Percentiles rank a stretch among this genome's conserved stretches.
phyloP scores from a whole-genome alignment of 192 early-diverging fungal genomes.

The Backusella parvicylindrica region DNA sequence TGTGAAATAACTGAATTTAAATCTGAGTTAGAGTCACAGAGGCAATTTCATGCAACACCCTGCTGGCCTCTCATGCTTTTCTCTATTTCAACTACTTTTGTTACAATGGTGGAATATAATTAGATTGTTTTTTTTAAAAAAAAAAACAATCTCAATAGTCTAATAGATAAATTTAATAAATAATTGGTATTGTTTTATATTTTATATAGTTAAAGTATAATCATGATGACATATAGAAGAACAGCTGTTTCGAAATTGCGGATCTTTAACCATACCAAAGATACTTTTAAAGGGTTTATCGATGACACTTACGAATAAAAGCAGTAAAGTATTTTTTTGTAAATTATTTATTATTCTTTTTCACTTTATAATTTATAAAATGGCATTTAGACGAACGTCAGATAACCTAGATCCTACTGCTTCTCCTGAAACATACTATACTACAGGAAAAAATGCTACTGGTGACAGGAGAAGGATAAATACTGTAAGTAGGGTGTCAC shows the following conservation, averaged over 20 bases:
- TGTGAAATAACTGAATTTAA: neutral
- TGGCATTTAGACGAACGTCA: neutral
- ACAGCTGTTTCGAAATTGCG: neutral
- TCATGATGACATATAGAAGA: neutral
- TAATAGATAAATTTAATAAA: neutral
- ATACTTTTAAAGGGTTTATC: neutral
- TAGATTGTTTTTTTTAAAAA: no score
- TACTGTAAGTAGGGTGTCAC: neutral
- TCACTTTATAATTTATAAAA: neutral
- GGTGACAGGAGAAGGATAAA: conserved; percentile 7
- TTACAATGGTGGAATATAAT: neutral
- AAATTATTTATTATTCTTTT: neutral
- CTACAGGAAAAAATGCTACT: conserved; percentile 23
- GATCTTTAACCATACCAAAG: neutral
- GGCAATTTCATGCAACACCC: neutral
- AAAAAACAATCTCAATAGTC: neutral
- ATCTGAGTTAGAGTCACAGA: neutral
- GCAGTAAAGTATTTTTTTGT: neutral
- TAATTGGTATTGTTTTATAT: neutral
- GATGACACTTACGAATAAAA: neutral
- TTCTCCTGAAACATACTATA: conserved; percentile 31
- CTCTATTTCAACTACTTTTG: neutral
- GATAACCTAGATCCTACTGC: conserved; percentile 18
- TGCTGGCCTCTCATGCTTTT: neutral
- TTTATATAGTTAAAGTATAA: neutral